Evolutionary conservation across 148 eudicot species (phyloP), one percentile per base, ranked within the genome.

Genomic region (Diospyros lotus): DNA sequence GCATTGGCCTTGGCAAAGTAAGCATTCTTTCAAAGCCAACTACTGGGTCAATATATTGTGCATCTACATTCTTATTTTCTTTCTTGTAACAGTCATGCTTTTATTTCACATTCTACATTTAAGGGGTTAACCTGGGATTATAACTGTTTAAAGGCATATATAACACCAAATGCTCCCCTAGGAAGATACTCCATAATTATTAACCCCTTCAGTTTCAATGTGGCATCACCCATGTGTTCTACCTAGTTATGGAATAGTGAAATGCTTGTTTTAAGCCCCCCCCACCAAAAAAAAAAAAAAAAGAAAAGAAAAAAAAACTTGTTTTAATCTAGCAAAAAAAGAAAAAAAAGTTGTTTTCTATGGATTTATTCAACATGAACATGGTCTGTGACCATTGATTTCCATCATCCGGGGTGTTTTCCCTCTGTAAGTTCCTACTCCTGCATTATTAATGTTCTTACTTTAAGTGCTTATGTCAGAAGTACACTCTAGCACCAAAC

Each of bases 1-100:
- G 98, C 63, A 76, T 91, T 58, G 98, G 98, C 70, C 80, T 87
- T 45, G 92, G 96, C 48, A 93, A 91, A 85, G 98, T 93, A 86
- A 76, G 79, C 76, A 43, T 17, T 42, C 63, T 55, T 46, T 50
- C 18, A 42, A 11, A 46, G 12, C 58, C 6, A 46, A 42, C 40
- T 71, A 43, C 59, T 38, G 3, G 9, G 52, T 1, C 52, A 48
- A 8, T 48, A 8, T 48, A 48, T 48, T 8, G 8, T 8, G 4
- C 8, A 0, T 48, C 8, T 48, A 48, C 4, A 48, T 48, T 8
- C 6, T 48, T 28, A 28, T 28, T 28, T 28, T 28, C 28, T 28
- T 28, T 40, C 17, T 71, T 17, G 12, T 71, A 51, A 5, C 63
- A 41, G 4, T 14, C 56, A 55, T 3, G 2, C 39, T 10, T 14